Evolutionary conservation across 805 yeast genomes (phyloP).

Genomic region (Blastobotrys chiropterorum): DNA sequence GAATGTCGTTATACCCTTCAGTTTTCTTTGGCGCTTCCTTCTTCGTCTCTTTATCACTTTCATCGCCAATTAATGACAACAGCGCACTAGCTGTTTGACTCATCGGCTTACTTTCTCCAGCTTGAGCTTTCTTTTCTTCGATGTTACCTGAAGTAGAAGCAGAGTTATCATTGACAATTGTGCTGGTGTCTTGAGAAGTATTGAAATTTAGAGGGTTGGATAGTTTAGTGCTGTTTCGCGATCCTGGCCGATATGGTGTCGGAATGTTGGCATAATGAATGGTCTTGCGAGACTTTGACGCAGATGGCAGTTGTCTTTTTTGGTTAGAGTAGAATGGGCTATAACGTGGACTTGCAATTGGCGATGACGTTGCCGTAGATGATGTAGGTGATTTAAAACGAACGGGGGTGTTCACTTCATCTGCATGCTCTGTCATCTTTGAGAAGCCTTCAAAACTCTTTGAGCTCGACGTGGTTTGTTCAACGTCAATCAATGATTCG

Average conservation of each 20-base stretch:
- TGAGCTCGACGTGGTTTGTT: neutral
- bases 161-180: neutral
- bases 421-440: neutral
- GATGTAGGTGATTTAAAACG: neutral
- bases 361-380: neutral
- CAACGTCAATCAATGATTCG: slow-evolving; percentile 6
- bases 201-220: slow-evolving; percentile 1
- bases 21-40: slow-evolving; percentile 6
- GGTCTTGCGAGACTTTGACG: neutral
- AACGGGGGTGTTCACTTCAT: neutral
- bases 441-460: neutral
- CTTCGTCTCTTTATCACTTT: slow-evolving; percentile 12
- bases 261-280: slow-evolving; percentile 10
- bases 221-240: slow-evolving; percentile 1
- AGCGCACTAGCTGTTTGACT: slow-evolving; percentile 47
- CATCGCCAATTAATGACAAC: slow-evolving; percentile 38
- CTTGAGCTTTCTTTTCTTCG: neutral
- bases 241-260: slow-evolving; percentile 12
- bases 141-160: neutral
- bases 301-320: neutral
- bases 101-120: slow-evolving; percentile 18
- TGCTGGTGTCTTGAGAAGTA: slow-evolving; percentile 2
- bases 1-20: slow-evolving; percentile 5
- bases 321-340: slow-evolving; percentile 1
- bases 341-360: neutral